A percentile compares a stretch with the other conserved stretches of the same genome.
These are phyloP conservation scores for Pseudisothecium myosuroides DNA, from an alignment of 225 moss, liverwort and hornwort species.

Conservation along the genomic window DNA sequence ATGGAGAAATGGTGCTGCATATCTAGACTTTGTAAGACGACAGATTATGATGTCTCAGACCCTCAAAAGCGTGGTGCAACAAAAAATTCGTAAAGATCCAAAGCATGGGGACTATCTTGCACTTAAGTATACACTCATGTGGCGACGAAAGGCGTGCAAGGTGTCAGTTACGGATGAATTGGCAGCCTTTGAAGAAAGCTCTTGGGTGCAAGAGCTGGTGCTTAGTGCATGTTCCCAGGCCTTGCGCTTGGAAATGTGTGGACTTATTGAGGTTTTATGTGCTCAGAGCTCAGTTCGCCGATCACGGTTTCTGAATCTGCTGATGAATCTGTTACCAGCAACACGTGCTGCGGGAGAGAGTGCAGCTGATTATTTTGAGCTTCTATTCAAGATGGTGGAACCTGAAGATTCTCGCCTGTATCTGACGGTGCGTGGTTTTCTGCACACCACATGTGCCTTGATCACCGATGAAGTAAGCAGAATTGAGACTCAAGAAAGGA, in stretches of 20 bases:
- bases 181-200: slow-evolving; percentile 97
- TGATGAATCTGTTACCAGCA: slow-evolving; percentile 89
- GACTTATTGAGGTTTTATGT: slow-evolving; percentile 87
- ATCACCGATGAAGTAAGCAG: slow-evolving; percentile 90
- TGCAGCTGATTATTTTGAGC: slow-evolving; percentile 98
- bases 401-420: slow-evolving; percentile 92
- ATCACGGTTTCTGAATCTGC: slow-evolving; percentile 83
- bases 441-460: slow-evolving; percentile 75
- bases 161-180: slow-evolving; percentile 84
- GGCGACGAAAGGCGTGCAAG: slow-evolving; percentile 83
- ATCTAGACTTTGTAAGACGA: slow-evolving; percentile 72
- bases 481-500: slow-evolving; percentile 95
- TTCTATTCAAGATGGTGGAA: slow-evolving; percentile 98
- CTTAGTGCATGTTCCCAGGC: slow-evolving; percentile 99
- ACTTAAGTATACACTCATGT: slow-evolving; percentile 76
- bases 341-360: slow-evolving; percentile 92
- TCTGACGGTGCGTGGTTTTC: slow-evolving; percentile 92
- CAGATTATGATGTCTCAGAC: slow-evolving; percentile 69
- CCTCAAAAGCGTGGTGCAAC: slow-evolving; percentile 38
- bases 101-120: slow-evolving; percentile 79
- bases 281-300: slow-evolving; percentile 81
- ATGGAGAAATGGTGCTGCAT: slow-evolving; percentile 94
- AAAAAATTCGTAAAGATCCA: slow-evolving; percentile 55
- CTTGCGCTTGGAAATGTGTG: slow-evolving; percentile 95
- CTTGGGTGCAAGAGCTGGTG: slow-evolving; percentile 96